Evolutionary conservation across 2,329 filamentous ascomycete genomes (phyloP).

Genomic region (Sarocladium brachiariae): DNA sequence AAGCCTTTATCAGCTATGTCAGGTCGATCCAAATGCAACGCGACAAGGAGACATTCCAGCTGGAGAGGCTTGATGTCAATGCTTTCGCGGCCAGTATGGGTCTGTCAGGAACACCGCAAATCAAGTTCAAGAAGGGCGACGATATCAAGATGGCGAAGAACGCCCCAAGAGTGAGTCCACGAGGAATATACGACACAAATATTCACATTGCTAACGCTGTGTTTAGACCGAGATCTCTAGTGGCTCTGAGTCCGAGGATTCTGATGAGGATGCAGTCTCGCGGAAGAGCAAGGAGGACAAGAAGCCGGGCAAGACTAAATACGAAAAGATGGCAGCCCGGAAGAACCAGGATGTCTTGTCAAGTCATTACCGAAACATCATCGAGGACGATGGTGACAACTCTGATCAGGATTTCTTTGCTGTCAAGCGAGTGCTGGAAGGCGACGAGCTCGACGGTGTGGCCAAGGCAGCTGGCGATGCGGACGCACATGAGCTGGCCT

Average conservation of each 20-base stretch:
- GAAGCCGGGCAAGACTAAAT: slow-evolving; percentile 80
- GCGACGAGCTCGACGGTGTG: slow-evolving; percentile 54
- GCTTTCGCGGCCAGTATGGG: slow-evolving; percentile 80
- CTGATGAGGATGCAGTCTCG: slow-evolving; percentile 38
- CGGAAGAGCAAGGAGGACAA: slow-evolving; percentile 39
- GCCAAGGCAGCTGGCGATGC: slow-evolving; percentile 32
- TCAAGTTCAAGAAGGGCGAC: slow-evolving; percentile 88
- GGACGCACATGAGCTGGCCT: slow-evolving; percentile 14
- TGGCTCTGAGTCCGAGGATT: slow-evolving; percentile 51
- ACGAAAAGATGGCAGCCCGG: slow-evolving; percentile 96
- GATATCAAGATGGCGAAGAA: slow-evolving; percentile 86
- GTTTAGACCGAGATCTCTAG: slow-evolving; percentile 43
- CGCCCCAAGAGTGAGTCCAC: slow-evolving; percentile 48
- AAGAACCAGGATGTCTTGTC: slow-evolving; percentile 93
- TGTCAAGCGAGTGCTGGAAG: slow-evolving; percentile 74
- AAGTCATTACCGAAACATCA: slow-evolving; percentile 85
- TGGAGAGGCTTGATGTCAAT: slow-evolving; percentile 77
- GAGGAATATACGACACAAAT: neutral
- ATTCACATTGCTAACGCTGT: neutral
- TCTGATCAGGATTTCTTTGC: slow-evolving; percentile 78
- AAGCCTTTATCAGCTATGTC: slow-evolving; percentile 88
- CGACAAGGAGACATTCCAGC: slow-evolving; percentile 85
- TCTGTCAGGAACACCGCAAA: slow-evolving; percentile 82
- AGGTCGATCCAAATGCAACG: slow-evolving; percentile 81
- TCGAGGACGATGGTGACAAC: slow-evolving; percentile 51